These are phyloP conservation scores for Aureobasidium sp. DNA, from an alignment of 2,329 filamentous ascomycete genomes.

Conservation along the genomic window DNA sequence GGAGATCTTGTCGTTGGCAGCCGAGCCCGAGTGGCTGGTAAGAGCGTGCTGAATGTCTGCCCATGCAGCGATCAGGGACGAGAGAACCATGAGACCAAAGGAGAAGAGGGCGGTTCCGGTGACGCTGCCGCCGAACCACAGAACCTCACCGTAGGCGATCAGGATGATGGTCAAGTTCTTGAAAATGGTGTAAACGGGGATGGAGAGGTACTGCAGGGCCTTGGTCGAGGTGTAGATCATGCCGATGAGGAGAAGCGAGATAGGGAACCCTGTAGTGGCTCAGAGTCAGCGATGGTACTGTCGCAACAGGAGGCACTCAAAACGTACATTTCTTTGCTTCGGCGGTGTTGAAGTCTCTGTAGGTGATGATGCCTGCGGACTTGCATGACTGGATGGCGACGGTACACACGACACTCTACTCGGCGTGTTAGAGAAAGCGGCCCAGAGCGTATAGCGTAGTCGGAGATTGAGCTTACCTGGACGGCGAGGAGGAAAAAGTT, in stretches of 20 bases:
- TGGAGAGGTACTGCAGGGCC: conserved; percentile 90
- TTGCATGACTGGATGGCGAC: conserved; percentile 77
- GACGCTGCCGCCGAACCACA: conserved; percentile 95
- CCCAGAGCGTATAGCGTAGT: background rate
- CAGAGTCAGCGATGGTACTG: background rate
- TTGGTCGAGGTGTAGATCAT: conserved; percentile 99
- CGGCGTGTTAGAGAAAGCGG: background rate
- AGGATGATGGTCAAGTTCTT: conserved; percentile 99
- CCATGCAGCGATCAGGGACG: conserved; percentile 92
- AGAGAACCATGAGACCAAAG: conserved; percentile 93
- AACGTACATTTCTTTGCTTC: conserved; percentile 85
- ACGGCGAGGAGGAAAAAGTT: conserved; percentile 92
- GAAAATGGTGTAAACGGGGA: conserved; percentile 99
- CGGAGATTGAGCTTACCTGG: conserved; percentile 57
- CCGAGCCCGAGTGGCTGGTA: conserved; percentile 31
- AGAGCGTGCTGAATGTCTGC: conserved; percentile 87
- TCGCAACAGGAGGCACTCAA: background rate
- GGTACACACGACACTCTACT: conserved; percentile 81
- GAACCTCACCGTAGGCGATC: conserved; percentile 94
- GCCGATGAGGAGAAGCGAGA: conserved; percentile 88
- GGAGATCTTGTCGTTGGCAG: conserved; percentile 63
- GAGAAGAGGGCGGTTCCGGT: conserved; percentile 81
- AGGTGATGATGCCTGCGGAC: conserved; percentile 70
- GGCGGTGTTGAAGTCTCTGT: conserved; percentile 72
- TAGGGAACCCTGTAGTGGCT: conserved; percentile 69